Percentiles rank a stretch among this genome's conserved stretches.
Conservation (phyloP, 441 rosid species). For the Gossypium schwendimanii region DNA sequence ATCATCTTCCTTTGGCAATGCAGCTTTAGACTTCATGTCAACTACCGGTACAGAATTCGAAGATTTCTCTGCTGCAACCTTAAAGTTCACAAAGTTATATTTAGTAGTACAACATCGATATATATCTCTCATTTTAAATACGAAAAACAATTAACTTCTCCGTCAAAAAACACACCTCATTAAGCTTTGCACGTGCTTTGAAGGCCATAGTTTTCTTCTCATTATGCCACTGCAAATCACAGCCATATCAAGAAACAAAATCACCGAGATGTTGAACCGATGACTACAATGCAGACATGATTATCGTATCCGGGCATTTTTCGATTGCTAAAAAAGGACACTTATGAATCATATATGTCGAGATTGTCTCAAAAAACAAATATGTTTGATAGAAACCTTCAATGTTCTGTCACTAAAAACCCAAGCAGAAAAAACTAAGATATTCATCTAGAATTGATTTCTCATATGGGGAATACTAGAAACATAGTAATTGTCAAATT, state of each 20-base stretch:
- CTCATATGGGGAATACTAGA: neutral
- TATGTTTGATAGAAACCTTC: neutral
- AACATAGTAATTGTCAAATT: neutral
- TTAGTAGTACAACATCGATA: conserved; percentile 1
- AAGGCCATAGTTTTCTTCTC: conserved; percentile 33
- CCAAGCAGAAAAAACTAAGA: neutral
- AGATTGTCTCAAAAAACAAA: neutral
- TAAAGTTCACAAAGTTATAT: conserved; percentile 4
- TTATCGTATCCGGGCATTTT: neutral
- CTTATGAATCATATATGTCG: neutral
- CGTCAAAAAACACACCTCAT: conserved; percentile 40
- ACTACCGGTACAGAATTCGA: conserved; percentile 43
- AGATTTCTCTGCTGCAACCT: conserved; percentile 41
- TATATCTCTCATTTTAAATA: conserved; percentile 7
- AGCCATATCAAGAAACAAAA: neutral
- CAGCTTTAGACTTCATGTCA: conserved; percentile 10
- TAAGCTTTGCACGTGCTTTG: conserved; percentile 44
- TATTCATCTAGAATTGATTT: neutral
- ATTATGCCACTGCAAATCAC: conserved; percentile 30
- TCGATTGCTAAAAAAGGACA: neutral
- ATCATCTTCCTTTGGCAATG: conserved; percentile 32
- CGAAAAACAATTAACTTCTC: conserved; percentile 6
- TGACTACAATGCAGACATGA: neutral
- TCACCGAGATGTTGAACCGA: neutral
- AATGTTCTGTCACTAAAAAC: neutral